phyloP scores from a whole-genome alignment of 805 yeast species.

The Candida pseudofarinosa region DNA sequence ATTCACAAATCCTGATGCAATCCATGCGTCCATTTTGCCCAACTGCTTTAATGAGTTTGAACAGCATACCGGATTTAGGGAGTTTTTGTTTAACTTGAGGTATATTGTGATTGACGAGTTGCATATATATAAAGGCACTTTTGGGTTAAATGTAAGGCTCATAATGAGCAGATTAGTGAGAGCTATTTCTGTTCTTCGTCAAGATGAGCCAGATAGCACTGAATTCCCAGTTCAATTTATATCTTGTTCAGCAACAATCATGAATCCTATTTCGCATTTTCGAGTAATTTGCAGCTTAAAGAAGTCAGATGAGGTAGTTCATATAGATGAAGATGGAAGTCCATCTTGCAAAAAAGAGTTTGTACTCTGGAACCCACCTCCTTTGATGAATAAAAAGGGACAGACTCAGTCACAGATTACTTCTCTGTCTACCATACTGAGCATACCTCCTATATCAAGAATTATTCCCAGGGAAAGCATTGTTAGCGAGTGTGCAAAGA shows the following conservation, averaged over 20 bases:
- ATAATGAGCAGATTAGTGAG: slow-evolving; percentile 79
- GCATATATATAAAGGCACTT: slow-evolving; percentile 84
- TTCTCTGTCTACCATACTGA: background rate
- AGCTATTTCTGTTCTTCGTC: slow-evolving; percentile 42
- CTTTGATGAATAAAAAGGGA: slow-evolving; percentile 53
- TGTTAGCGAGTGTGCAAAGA: slow-evolving; percentile 69
- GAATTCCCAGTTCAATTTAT: slow-evolving; percentile 62
- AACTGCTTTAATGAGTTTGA: slow-evolving; percentile 38
- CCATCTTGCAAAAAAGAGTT: slow-evolving; percentile 76
- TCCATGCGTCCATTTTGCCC: slow-evolving; percentile 83
- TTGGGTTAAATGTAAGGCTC: slow-evolving; percentile 88
- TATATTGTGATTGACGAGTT: slow-evolving; percentile 81
- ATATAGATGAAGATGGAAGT: slow-evolving; percentile 79
- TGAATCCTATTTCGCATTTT: slow-evolving; percentile 71
- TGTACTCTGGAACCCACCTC: slow-evolving; percentile 83
- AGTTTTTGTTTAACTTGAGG: slow-evolving; percentile 58
- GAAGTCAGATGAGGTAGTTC: slow-evolving; percentile 39
- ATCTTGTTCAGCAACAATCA: slow-evolving; percentile 92
- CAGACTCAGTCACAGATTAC: slow-evolving; percentile 18
- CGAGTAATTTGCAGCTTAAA: slow-evolving; percentile 66
- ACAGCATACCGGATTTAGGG: slow-evolving; percentile 52
- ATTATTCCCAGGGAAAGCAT: slow-evolving; percentile 55
- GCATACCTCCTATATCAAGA: background rate
- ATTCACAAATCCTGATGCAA: slow-evolving; percentile 93
- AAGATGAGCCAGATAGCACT: background rate